These are phyloP conservation scores for Russula vinacea DNA, from an alignment of 768 basidiomycete species.

Conservation along the genomic window DNA sequence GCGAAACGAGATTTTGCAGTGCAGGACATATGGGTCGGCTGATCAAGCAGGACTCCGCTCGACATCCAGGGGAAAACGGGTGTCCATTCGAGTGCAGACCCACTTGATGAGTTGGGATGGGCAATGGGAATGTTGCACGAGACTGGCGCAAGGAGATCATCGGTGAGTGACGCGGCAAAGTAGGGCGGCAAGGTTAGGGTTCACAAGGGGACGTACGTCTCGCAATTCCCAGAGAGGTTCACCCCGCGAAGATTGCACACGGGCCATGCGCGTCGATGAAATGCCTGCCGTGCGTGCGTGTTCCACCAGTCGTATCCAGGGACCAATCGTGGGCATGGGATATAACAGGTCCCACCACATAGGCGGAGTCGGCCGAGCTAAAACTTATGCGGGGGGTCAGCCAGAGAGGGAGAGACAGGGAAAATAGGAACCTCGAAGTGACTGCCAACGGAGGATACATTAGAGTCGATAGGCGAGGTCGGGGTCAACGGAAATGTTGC, in stretches of 20 bases:
- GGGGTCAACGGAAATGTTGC: slow-evolving; percentile 20
- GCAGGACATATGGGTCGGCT: not conserved
- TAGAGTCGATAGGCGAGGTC: slow-evolving; percentile 21
- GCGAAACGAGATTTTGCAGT: not conserved
- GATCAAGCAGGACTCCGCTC: not conserved
- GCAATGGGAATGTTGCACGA: not conserved
- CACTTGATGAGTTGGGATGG: not conserved
- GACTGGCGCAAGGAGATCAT: slow-evolving; percentile 5
- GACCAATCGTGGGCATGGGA: slow-evolving; percentile 53
- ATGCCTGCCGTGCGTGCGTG: slow-evolving; percentile 68
- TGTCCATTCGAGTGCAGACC: not conserved
- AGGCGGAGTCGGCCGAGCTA: slow-evolving; percentile 37
- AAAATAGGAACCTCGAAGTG: too few relatives aligned
- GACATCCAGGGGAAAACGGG: not conserved
- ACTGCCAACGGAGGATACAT: slow-evolving; percentile 4
- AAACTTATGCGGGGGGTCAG: too few relatives aligned
- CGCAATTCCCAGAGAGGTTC: too few relatives aligned
- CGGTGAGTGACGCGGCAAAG: not conserved
- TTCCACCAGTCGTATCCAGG: slow-evolving; percentile 49
- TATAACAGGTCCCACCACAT: too few relatives aligned
- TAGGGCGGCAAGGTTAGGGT: too few relatives aligned
- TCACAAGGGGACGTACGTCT: too few relatives aligned
- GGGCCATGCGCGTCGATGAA: slow-evolving; percentile 80
- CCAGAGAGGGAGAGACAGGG: too few relatives aligned
- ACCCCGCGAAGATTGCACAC: slow-evolving; percentile 38